Conservation (phyloP, 768 basidiomycete genomes). For the Mycena leptocephala region DNA sequence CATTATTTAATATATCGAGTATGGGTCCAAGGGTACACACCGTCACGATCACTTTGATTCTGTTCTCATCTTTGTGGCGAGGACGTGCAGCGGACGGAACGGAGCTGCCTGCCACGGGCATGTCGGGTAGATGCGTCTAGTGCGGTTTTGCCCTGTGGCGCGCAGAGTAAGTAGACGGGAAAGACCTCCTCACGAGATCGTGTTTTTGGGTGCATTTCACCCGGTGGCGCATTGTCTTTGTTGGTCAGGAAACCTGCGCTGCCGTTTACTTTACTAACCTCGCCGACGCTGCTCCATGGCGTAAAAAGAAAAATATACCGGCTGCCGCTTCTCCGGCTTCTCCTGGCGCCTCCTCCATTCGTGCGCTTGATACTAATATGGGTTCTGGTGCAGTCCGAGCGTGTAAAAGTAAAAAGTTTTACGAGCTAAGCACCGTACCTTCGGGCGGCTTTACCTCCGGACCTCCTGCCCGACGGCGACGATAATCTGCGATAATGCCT, state of each 20-base stretch:
- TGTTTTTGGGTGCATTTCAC: not conserved
- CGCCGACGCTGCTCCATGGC: not conserved
- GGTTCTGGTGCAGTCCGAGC: constrained; percentile 9
- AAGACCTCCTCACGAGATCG: not conserved
- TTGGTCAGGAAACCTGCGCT: not conserved
- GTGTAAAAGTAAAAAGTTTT: constrained; percentile 2
- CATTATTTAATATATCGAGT: not conserved
- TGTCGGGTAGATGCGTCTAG: not conserved
- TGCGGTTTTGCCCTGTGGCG: not conserved
- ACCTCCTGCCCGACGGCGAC: too few species aligned
- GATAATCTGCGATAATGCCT: too few species aligned
- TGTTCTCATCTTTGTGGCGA: not conserved
- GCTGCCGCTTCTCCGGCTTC: constrained; percentile 16
- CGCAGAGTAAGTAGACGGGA: not conserved
- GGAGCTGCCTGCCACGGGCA: not conserved
- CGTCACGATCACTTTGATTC: not conserved
- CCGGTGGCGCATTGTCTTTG: too few species aligned
- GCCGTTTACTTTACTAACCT: not conserved
- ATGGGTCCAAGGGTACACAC: not conserved
- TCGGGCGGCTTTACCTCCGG: not conserved
- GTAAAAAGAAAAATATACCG: not conserved
- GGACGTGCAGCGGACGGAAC: not conserved
- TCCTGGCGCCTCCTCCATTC: not conserved
- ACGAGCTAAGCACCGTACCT: not conserved
- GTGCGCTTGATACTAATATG: constrained; percentile 4